phyloP scores from a whole-genome alignment of 1,139 yeast genomes.

The Yarrowia galli region DNA sequence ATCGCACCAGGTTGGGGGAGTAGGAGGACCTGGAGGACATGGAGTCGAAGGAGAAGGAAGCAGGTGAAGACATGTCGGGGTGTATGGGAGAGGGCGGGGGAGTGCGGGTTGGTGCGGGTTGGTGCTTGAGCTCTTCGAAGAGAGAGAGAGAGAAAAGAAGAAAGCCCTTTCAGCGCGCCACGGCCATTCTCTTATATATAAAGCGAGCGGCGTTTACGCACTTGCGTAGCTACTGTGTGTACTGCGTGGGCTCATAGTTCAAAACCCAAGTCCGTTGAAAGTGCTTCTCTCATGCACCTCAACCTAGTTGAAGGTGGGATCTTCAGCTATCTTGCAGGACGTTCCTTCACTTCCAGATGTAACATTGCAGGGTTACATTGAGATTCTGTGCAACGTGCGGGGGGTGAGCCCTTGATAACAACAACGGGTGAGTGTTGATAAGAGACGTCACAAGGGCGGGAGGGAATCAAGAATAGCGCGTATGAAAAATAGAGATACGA shows the following conservation, averaged over 20 bases:
- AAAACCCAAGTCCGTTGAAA: neutral
- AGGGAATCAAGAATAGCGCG: too few species aligned
- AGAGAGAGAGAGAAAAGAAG: neutral
- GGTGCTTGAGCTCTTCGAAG: neutral
- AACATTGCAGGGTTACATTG: conserved; percentile 26
- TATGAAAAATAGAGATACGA: too few species aligned
- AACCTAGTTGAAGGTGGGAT: neutral
- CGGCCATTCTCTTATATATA: conserved; percentile 4
- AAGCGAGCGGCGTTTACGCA: neutral
- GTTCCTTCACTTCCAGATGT: neutral
- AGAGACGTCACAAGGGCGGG: neutral
- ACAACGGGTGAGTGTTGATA: too few species aligned
- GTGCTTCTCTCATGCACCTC: conserved; percentile 1
- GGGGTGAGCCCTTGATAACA: conserved; percentile 3
- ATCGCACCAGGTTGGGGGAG: conserved; percentile 43
- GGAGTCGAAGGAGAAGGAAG: conserved; percentile 24
- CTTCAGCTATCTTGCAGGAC: conserved; percentile 7
- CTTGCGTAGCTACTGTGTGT: neutral
- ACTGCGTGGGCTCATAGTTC: neutral
- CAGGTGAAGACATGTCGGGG: conserved; percentile 9
- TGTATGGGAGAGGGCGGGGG: too few species aligned
- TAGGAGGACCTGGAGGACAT: conserved; percentile 24
- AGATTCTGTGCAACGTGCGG: conserved; percentile 4
- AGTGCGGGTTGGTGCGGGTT: too few species aligned
- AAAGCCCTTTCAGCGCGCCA: neutral